A percentile compares a stretch with the other conserved stretches of the same genome.
phyloP scores from a whole-genome alignment of 305 asterid species.

The Fraxinus nigra region DNA sequence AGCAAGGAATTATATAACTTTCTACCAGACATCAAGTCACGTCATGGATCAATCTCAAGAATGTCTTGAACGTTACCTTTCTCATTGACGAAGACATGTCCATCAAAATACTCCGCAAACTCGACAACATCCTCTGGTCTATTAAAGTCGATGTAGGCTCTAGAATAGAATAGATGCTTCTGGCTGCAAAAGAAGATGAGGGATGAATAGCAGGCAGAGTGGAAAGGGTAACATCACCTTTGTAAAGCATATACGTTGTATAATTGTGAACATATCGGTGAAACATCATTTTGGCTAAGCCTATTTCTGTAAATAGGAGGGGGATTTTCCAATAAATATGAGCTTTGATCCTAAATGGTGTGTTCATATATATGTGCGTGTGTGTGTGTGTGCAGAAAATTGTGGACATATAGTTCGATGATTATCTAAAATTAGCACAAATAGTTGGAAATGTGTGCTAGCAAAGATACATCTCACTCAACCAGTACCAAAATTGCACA shows the following conservation, averaged over 20 bases:
- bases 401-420: neutral
- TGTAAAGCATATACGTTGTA: neutral
- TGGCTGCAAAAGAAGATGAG: conserved; percentile 55
- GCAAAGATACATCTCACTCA: neutral
- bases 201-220: neutral
- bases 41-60: conserved; percentile 14
- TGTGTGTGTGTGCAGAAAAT: neutral
- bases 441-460: neutral
- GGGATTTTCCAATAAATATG: neutral
- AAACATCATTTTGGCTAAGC: neutral
- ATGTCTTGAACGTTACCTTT: conserved; percentile 54
- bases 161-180: conserved; percentile 56
- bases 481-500: neutral
- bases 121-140: conserved; percentile 76
- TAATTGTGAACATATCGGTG: neutral
- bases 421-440: neutral
- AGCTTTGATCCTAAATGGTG: neutral
- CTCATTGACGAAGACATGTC: conserved; percentile 86
- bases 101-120: conserved; percentile 81
- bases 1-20: neutral
- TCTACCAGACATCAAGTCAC: neutral
- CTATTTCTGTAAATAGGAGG: neutral
- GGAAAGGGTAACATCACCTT: neutral
- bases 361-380: neutral
- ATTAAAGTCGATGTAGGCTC: conserved; percentile 78